Base-by-base conservation (phyloP, 768 basidiomycete genomes). In the Hericium coralloides region DNA sequence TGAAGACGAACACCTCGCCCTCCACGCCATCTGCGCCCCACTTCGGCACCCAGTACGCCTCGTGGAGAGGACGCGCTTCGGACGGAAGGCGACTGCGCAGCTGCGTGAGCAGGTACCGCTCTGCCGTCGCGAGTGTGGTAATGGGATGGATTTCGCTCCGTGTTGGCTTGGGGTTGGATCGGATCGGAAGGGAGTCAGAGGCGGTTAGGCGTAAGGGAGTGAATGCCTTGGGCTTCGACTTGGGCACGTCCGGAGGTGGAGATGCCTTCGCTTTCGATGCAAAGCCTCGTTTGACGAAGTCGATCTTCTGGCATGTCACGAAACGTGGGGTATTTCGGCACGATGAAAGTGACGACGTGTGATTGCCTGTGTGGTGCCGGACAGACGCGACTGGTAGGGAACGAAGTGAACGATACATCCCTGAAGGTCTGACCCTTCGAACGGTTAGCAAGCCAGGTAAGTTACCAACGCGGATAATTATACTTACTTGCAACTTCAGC, bases 1-100 rank as follows among this genome's bases (percentile, higher is more conserved):
- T 77, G 67, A 97, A 97, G 12, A 97, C 79, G 68, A 95, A 95
- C 12, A 93, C 74, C 68, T 97, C 94, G 15, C 92, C 93, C 55
- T 83, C 77, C 56, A 72, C 72, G 18, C 75, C 81, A 20, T 72
- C 66, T 0, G 79, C 80, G 52, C 64, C 62, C 58, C 87, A 90
- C 57, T 76, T 77, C 37, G 89, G 85, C 22, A 91, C 74, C 87
- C 88, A 92, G 79, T 83, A 87, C 8, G 86, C 77, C 53, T 91
- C 90, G 55, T 92, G 86, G 45, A 89, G 74, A 22, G 77, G 75
- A 60, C 79, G 81, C 12, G 85, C 74, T 22, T 75, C 72, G 1
- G 76, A 62, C 0, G 84, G 83, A 7, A 87, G 76, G 45, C 76
- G 76, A 7, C 60, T 64, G 12, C 82, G 79, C 15, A 95, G 73